Evolutionary conservation across 2,329 filamentous ascomycete species (phyloP).

Genomic region (Ciborinia camelliae): DNA sequence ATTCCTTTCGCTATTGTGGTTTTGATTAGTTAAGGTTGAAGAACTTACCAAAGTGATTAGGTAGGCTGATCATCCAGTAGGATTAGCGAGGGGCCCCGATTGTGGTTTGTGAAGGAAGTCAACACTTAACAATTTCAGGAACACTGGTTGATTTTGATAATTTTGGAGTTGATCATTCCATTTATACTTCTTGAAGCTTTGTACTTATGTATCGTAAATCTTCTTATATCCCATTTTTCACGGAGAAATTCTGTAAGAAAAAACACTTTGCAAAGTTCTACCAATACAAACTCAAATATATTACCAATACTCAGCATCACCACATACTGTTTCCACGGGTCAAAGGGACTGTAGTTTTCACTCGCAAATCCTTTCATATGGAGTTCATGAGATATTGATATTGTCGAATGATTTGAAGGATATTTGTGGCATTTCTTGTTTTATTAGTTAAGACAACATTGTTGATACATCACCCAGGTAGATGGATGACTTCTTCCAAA

Average conservation of each 20-base stretch:
- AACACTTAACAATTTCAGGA: conserved; percentile 8
- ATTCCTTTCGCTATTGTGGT: background rate
- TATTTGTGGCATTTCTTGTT: background rate
- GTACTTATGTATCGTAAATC: background rate
- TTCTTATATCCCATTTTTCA: background rate
- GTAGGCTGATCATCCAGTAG: background rate
- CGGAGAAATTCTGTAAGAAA: background rate
- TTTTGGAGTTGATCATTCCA: background rate
- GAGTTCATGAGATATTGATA: background rate
- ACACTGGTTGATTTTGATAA: background rate
- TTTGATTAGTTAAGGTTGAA: background rate
- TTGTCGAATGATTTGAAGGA: background rate
- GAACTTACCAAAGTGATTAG: background rate
- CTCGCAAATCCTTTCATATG: background rate
- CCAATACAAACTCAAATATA: background rate
- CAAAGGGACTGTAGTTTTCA: background rate
- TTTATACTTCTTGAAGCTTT: background rate
- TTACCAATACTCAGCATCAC: background rate
- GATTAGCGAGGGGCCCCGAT: conserved; percentile 13
- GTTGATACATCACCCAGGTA: background rate
- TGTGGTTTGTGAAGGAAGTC: conserved; percentile 4
- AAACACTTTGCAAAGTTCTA: background rate
- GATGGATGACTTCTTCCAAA: background rate
- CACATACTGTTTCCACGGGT: background rate
- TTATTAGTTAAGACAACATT: background rate